Evolutionary conservation across 352 stramenopile genomes (phyloP), one percentile per base, ranked within the genome.

Genomic region (Globisporangium nagaii): DNA sequence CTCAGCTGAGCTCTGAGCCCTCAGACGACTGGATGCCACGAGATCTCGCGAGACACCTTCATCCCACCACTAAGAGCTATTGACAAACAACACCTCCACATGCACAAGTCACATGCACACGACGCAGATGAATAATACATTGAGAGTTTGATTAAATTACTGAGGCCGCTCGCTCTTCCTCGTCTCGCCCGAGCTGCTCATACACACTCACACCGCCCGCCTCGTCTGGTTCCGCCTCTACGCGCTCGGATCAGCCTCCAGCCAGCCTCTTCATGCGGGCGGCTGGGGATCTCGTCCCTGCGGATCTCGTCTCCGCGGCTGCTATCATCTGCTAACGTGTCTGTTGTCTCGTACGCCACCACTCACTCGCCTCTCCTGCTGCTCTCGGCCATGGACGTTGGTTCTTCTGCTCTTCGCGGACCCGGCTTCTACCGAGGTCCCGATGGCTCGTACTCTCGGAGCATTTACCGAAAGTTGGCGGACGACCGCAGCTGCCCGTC

Each of bases 401-500:
- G 22, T 43, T 19, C 24, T 43, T n/a, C n/a, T n/a, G n/a, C n/a
- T n/a, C n/a, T n/a, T n/a, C n/a, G n/a, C n/a, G n/a, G n/a, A n/a
- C n/a, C n/a, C n/a, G n/a, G n/a, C n/a, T n/a, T n/a, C n/a, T n/a
- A n/a, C n/a, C n/a, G n/a, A n/a, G n/a, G n/a, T n/a, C n/a, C n/a
- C n/a, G n/a, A 13, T 43, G 54, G n/a, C 31, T 28, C n/a, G 32
- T 42, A 36, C 19, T 58, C 43, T 52, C 27, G 11, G n/a, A n/a
- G n/a, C n/a, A n/a, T 45, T 28, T 66, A 62, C 41, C 50, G 41
- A 40, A 48, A 67, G 47, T 70, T 80, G 36, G 64, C 76, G 30
- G 78, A 90, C 50, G 79, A 74, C 3, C 78, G 75, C 62, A 87
- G 55, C 25, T 66, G 58, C 4, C 74, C 74, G 34, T 75, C 70